Base-by-base conservation (phyloP, 1,284 basidiomycete species). In the Blastosporella zonata region DNA sequence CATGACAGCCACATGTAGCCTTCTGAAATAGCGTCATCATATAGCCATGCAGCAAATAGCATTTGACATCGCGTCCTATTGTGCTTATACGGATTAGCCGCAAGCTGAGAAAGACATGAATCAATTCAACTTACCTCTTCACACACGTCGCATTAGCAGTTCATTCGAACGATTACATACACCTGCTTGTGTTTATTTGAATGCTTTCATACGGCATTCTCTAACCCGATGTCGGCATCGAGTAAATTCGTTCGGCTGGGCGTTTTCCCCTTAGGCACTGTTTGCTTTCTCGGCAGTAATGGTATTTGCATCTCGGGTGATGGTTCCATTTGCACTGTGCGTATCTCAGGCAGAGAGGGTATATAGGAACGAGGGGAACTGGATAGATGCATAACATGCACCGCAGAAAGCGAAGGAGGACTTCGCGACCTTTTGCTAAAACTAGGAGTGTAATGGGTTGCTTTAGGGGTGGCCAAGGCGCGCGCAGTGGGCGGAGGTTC, bases 321-420 rank as follows among this genome's bases (percentile, higher is more conserved):
- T 3, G 78, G 78, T 58, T 79, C 76, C 59, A 78, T 56, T 57
- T 81, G 78, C 13, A 69, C 64, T 7, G 77, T 79, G 38, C 76
- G 70, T 23, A 77, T 60, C 41, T 59, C 56, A 10, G 53, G 49
- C 51, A 59, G 58, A 27, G 59, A 38, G 43, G 58, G 57, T 29
- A 59, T 55, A 50, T 59, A 59, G 23, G 64, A 58, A 28, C 55
- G 50, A 6, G 61, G 58, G 23, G 50, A 54, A 13, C 50, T 50
- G 21, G 57, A 56, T 12, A 54, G 44, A 45, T 51, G 46, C 23
- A 47, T 51, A 21, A 31, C 49, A 40, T 58, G 56, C 17, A 47
- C 39, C 18, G 55, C 28, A 12, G 43, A 40, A 31, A 46, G 36
- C 15, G 52, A 36, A 6, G 50, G 47, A 13, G 38, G 23, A n/a